Evolutionary conservation across 2,329 filamentous ascomycete species (phyloP), one percentile per base, ranked within the genome.

Genomic region (Amesomyces nigricolor): DNA sequence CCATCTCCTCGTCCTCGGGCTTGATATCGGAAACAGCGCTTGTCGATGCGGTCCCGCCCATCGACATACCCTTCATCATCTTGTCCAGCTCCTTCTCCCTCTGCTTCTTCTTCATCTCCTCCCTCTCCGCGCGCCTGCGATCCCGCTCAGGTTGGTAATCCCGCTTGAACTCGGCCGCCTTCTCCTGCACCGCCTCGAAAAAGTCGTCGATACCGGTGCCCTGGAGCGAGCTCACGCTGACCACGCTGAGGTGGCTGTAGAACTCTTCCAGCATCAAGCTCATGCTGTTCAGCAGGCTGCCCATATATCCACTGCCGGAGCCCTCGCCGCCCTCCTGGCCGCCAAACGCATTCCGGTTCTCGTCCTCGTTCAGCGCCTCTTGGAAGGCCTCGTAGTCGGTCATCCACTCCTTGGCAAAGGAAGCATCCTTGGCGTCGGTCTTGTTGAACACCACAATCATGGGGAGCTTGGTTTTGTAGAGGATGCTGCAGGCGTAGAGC

Each of bases 371-470:
- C 45, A 99, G 77, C 0, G 95, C 92, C 14, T 83, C 83, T 69
- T 97, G 94, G 74, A 99, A 99, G 0, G 88, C 85, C 62, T 99
- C 94, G 66, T 96, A 99, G 71, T 99, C 92, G 5, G 91, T 95
- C 94, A 99, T 99, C 94, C 95, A 99, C 68, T 97, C 91, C 73
- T 92, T 94, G 1, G 91, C 94, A 66, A 96, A 96, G 26, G 82
- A 81, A 0, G 91, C 89, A 66, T 95, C 88, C 70, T 95, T 90
- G 42, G 95, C 90, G 66, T 99, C 94, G 0, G 91, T 96, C 76
- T 99, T 99, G 78, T 99, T 99, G 79, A 99, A 97, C 10, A 99
- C 94, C 7, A 99, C 76, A 52, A 99, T 95, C 94, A 99, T 99
- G 22, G 94, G 94, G 0, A 99, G 78, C 70, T 95, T 96, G 2